Base-by-base conservation (phyloP, 1,139 yeast genomes). In the Diutina sp. region DNA sequence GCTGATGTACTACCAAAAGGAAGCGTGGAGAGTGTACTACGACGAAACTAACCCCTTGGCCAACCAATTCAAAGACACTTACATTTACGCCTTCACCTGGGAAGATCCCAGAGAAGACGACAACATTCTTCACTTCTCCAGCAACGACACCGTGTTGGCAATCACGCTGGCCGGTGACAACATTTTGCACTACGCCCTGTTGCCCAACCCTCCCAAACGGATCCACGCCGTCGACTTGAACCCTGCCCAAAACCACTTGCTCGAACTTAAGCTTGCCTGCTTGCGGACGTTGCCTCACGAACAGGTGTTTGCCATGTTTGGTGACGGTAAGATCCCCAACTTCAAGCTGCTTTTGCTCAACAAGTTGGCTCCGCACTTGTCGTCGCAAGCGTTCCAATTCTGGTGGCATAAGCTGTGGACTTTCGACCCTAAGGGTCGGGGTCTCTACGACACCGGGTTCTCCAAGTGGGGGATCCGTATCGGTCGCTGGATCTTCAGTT, bases 141-240 rank as follows among this genome's bases (percentile, higher is more conserved):
- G 81, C 16, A 75, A 79, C 41, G 96, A 87, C 64, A 85, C 89
- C 1, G 88, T 87, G 9, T 76, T 87, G 63, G 93, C 93, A 30
- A 87, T 87, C 59, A 87, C 95, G 8, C 86, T 93, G 55, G 96
- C 95, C 7, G 93, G 95, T 62, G 96, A 87, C 69, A 87, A 87
- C 65, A 76, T 87, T 60, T 74, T 87, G 62, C 79, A 88, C 28
- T 87, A 87, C 66, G 91, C 95, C 4, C 67, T 83, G 41, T 74
- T 87, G 61, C 84, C 88, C 12, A 78, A 78, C 59, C 83, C 93
- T 8, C 95, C 95, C 53, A 80, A 79, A 62, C 74, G 85, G 64
- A 85, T 87, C 60, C 96, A 87, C 66, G 93, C 93, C 55, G 95
- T 87, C 58, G 96, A 87, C 67, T 76, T 87, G 66, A 87, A 87